These are phyloP conservation scores for Leersia perrieri DNA, from an alignment of 176 grass and related monocot species.

Conservation along the genomic window DNA sequence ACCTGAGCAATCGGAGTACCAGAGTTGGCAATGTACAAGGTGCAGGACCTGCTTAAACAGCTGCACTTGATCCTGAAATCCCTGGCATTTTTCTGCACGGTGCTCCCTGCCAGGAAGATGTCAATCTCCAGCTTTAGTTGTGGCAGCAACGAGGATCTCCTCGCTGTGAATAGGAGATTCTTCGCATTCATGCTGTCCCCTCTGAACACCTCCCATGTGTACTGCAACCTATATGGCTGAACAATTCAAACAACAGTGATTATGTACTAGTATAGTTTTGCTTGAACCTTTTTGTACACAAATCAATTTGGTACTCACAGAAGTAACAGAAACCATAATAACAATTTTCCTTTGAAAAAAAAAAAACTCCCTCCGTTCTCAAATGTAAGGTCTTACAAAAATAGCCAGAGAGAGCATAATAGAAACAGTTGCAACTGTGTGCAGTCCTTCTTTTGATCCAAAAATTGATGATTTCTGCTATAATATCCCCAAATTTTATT, in stretches of 20 bases:
- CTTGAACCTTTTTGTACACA: too few relatives aligned
- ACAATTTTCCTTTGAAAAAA: too few relatives aligned
- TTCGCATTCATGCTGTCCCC: constrained; percentile 40
- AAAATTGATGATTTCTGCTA: too few relatives aligned
- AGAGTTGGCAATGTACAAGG: constrained; percentile 37
- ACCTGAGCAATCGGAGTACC: constrained; percentile 46
- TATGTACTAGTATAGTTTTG: too few relatives aligned
- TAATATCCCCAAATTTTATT: too few relatives aligned
- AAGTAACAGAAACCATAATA: too few relatives aligned
- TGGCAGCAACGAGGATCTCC: constrained; percentile 42
- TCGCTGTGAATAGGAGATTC: constrained; percentile 48
- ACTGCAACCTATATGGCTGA: constrained; percentile 34
- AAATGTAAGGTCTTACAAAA: too few relatives aligned
- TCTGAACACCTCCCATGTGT: constrained; percentile 54
- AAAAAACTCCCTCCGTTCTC: too few relatives aligned
- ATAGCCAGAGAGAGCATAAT: too few relatives aligned
- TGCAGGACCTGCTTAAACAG: constrained; percentile 39
- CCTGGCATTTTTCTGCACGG: constrained; percentile 8
- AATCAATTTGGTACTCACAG: too few relatives aligned
- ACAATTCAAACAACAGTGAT: neutral
- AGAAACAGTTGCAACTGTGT: too few relatives aligned
- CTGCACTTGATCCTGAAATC: constrained; percentile 67
- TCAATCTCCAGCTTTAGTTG: constrained; percentile 37
- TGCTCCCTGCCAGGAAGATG: constrained; percentile 50
- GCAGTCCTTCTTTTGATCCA: too few relatives aligned